Conservation (phyloP, 2,329 filamentous ascomycete species). For the Cladophialophora immunda region DNA sequence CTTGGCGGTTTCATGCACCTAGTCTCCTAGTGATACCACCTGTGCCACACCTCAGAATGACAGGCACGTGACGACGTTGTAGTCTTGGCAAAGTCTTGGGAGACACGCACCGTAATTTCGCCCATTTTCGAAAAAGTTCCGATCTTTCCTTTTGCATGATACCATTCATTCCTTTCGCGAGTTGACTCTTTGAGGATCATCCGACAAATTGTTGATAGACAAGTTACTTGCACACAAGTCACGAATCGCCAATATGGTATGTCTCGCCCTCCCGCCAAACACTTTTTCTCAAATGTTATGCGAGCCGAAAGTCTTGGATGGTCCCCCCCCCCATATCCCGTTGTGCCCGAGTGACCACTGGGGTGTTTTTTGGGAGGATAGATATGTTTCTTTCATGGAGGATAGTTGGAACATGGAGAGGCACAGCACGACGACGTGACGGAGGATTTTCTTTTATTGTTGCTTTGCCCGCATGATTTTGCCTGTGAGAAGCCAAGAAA, state of each 20-base stretch:
- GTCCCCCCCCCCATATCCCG: no score
- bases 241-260: constrained; percentile 57
- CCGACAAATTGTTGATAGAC: constrained; percentile 52
- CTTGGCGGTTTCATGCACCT: not conserved
- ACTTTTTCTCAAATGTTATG: not conserved
- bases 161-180: constrained; percentile 36
- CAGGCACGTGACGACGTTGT: not conserved
- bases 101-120: constrained; percentile 12
- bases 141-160: constrained; percentile 21
- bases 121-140: constrained; percentile 4
- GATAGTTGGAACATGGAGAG: not conserved
- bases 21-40: not conserved
- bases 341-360: no score
- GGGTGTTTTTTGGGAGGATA: no score
- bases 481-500: not conserved
- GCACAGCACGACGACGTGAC: not conserved
- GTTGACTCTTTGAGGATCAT: constrained; percentile 63
- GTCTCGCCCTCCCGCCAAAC: constrained; percentile 27
- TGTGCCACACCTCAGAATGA: not conserved
- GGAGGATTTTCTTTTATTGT: not conserved
- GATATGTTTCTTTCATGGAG: not conserved
- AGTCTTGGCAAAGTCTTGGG: constrained; percentile 9
- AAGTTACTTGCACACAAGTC: constrained; percentile 36
- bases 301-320: not conserved
- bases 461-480: not conserved